These are phyloP conservation scores for Ustulina deusta DNA, from an alignment of 2,329 filamentous ascomycete genomes.

Conservation along the genomic window DNA sequence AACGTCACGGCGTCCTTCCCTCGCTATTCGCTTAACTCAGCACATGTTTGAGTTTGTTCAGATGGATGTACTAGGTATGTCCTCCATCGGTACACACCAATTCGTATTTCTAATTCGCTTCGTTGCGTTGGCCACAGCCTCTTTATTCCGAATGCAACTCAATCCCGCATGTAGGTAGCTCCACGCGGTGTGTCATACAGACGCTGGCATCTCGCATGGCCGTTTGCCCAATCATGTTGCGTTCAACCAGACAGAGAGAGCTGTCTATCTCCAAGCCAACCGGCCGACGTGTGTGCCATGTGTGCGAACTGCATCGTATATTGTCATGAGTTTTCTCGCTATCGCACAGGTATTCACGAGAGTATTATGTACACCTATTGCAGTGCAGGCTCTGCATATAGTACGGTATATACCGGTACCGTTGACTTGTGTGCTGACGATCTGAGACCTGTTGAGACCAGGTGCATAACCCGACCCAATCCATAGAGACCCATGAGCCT, in stretches of 20 bases:
- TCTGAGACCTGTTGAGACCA: conserved; percentile 38
- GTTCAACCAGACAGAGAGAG: neutral
- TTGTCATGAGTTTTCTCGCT: neutral
- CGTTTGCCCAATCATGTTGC: conserved; percentile 14
- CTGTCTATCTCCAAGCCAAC: conserved; percentile 7
- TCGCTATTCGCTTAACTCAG: conserved; percentile 3
- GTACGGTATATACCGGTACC: neutral
- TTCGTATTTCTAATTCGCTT: conserved; percentile 9
- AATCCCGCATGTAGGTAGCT: neutral
- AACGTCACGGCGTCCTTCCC: conserved; percentile 20
- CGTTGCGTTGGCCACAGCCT: conserved; percentile 14
- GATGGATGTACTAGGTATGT: conserved; percentile 5
- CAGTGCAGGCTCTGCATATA: neutral
- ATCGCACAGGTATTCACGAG: conserved; percentile 19
- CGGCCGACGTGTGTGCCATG: conserved; percentile 9
- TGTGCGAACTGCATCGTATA: conserved; percentile 3
- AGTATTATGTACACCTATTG: conserved; percentile 13
- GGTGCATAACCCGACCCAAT: conserved; percentile 37
- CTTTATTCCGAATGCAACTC: conserved; percentile 20
- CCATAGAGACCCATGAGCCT: conserved; percentile 26
- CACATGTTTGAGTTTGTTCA: neutral
- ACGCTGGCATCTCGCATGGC: conserved; percentile 24
- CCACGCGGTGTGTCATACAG: conserved; percentile 23
- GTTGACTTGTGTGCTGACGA: conserved; percentile 26
- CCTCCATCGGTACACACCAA: conserved; percentile 10